Evolutionary conservation across 1,284 basidiomycete species (phyloP).

Genomic region (Moniliophthora roreri): DNA sequence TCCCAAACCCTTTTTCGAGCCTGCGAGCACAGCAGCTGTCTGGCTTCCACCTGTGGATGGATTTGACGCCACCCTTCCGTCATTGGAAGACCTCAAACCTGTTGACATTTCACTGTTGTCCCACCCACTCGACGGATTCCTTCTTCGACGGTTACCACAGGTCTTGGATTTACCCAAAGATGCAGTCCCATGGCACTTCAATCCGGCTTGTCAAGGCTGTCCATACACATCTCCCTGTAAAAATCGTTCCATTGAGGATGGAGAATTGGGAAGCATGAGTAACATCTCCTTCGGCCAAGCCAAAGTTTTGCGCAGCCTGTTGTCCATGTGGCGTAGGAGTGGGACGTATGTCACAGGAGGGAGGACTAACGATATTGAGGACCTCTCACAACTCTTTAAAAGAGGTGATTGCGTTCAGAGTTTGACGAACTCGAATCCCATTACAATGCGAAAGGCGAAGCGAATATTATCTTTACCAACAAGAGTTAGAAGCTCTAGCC

Average conservation of each 20-base stretch:
- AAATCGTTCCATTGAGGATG: slow-evolving; percentile 30
- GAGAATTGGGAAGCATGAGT: slow-evolving; percentile 41
- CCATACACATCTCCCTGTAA: slow-evolving; percentile 38
- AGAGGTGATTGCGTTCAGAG: slow-evolving; percentile 33
- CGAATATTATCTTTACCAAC: slow-evolving; percentile 41
- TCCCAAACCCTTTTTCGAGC: slow-evolving; percentile 29
- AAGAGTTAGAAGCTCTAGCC: slow-evolving; percentile 15
- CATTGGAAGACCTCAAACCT: slow-evolving; percentile 36
- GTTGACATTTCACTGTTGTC: slow-evolving; percentile 35
- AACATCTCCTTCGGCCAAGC: slow-evolving; percentile 44
- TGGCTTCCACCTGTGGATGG: slow-evolving; percentile 44
- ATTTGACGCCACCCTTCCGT: slow-evolving; percentile 30
- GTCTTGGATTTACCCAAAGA: slow-evolving; percentile 31
- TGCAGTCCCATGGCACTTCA: slow-evolving; percentile 44
- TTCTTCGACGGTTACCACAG: slow-evolving; percentile 40
- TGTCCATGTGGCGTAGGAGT: slow-evolving; percentile 28
- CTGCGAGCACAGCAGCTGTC: slow-evolving; percentile 35
- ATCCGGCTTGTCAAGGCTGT: slow-evolving; percentile 44
- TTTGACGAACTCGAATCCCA: slow-evolving; percentile 40
- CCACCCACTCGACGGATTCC: slow-evolving; percentile 35
- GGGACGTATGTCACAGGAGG: slow-evolving; percentile 18
- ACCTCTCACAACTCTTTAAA: slow-evolving; percentile 35
- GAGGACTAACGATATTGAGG: slow-evolving; percentile 39
- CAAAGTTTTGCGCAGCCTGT: slow-evolving; percentile 32
- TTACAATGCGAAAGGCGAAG: slow-evolving; percentile 41